phyloP scores from a whole-genome alignment of 2,329 filamentous ascomycete genomes.

The Cucurbitaria berberidis region DNA sequence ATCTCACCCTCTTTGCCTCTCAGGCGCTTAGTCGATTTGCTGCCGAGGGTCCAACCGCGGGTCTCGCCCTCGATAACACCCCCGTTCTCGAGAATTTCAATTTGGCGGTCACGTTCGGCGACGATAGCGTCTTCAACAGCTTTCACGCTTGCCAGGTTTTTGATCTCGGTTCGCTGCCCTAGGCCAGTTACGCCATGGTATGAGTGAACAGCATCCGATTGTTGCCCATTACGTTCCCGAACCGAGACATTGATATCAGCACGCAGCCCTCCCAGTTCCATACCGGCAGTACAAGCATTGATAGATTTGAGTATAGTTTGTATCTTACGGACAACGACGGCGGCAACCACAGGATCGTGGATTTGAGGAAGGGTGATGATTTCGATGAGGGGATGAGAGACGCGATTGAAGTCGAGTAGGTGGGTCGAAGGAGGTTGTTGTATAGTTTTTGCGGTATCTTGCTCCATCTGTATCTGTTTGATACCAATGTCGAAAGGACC shows the following conservation, averaged over 20 bases:
- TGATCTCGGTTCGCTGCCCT: conserved; percentile 93
- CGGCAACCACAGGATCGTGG: conserved; percentile 84
- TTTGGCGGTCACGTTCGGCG: conserved; percentile 89
- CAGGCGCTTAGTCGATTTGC: conserved; percentile 78
- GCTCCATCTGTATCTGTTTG: conserved; percentile 94
- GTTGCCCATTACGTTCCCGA: conserved; percentile 54
- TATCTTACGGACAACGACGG: conserved; percentile 86
- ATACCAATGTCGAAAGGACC: conserved; percentile 79
- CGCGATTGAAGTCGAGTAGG: conserved; percentile 92
- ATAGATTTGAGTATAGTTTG: conserved; percentile 80
- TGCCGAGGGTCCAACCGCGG: conserved; percentile 87
- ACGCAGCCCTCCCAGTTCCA: conserved; percentile 89
- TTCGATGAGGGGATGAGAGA: conserved; percentile 88
- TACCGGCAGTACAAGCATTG: conserved; percentile 85
- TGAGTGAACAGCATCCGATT: conserved; percentile 46
- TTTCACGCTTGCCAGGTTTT: conserved; percentile 94
- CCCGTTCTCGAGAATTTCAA: conserved; percentile 76
- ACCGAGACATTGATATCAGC: conserved; percentile 97
- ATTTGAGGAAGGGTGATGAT: conserved; percentile 93
- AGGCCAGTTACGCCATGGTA: conserved; percentile 68
- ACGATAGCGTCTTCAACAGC: conserved; percentile 94
- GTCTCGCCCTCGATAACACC: conserved; percentile 83
- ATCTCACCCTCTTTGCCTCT: conserved; percentile 96
- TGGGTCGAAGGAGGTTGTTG: conserved; percentile 75
- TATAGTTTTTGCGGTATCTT: conserved; percentile 95